Evolutionary conservation across 2,329 filamentous ascomycete species (phyloP).

Genomic region (Elsinoe fawcettii): DNA sequence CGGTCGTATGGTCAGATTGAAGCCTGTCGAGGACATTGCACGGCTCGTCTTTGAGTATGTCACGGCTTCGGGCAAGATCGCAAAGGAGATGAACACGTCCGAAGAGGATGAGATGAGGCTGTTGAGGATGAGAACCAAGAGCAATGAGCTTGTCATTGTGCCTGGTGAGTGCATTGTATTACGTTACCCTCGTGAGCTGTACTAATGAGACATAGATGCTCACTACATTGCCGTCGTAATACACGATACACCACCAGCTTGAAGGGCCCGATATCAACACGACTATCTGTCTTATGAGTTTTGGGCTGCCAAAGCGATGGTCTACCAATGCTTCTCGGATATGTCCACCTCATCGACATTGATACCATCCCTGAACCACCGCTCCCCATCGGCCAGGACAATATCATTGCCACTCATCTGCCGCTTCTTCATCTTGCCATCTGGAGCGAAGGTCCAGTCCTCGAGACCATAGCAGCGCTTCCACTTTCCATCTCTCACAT

Average conservation of each 20-base stretch:
- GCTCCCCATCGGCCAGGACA: constrained; percentile 51
- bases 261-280: too few relatives aligned
- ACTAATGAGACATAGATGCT: constrained; percentile 40
- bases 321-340: constrained; percentile 57
- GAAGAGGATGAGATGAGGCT: constrained; percentile 75
- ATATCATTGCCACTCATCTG: constrained; percentile 64
- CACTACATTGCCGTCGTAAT: constrained; percentile 74
- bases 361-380: constrained; percentile 63
- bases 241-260: constrained; percentile 70
- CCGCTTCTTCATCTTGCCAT: constrained; percentile 64
- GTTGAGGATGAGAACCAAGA: constrained; percentile 69
- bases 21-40: constrained; percentile 64
- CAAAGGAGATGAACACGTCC: constrained; percentile 61
- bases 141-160: constrained; percentile 76
- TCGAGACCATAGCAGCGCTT: constrained; percentile 81
- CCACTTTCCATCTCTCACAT: constrained; percentile 61
- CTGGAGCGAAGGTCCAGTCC: constrained; percentile 66
- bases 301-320: too few relatives aligned
- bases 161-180: constrained; percentile 42
- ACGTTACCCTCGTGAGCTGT: not conserved
- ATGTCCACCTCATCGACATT: constrained; percentile 63
- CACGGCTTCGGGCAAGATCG: constrained; percentile 58
- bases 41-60: constrained; percentile 70
- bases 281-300: too few relatives aligned
- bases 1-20: constrained; percentile 35